Conservation (phyloP, 805 yeast genomes). For the Tanozyma kutaoensis region DNA sequence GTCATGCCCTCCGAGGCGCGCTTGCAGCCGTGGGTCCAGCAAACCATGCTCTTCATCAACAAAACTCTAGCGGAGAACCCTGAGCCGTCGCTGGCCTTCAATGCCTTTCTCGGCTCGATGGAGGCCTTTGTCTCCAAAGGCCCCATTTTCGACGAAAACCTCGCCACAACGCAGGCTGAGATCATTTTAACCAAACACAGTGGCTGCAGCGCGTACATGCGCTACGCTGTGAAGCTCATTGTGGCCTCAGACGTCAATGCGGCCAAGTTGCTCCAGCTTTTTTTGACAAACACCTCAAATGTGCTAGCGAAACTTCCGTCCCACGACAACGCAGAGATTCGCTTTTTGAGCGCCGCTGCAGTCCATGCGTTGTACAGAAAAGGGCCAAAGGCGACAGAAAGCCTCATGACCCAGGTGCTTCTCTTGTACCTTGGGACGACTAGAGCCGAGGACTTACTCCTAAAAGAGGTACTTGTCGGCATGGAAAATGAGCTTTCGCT, state of each 20-base stretch:
- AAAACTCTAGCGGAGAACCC: constrained; percentile 40
- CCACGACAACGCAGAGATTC: constrained; percentile 6
- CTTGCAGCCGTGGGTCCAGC: constrained; percentile 39
- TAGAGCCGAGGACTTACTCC: constrained; percentile 44
- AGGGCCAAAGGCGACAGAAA: constrained; percentile 28
- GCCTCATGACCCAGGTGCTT: constrained; percentile 37
- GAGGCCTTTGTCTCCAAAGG: constrained; percentile 6
- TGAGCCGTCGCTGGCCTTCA: constrained; percentile 14
- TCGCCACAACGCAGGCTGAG: no score
- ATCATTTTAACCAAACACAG: no score
- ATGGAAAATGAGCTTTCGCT: constrained; percentile 40
- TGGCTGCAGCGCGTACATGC: no score
- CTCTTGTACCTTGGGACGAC: constrained; percentile 48
- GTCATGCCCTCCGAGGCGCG: constrained; percentile 7
- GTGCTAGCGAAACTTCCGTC: constrained; percentile 14
- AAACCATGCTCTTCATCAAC: constrained; percentile 47
- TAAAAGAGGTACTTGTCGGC: constrained; percentile 39
- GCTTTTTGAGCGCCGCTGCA: constrained; percentile 32
- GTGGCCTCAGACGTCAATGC: constrained; percentile 19
- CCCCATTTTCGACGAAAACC: constrained; percentile 8
- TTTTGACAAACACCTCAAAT: constrained; percentile 38
- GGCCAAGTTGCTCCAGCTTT: constrained; percentile 47
- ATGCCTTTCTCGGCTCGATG: constrained; percentile 13
- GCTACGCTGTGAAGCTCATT: constrained; percentile 28
- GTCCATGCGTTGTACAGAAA: constrained; percentile 36